Conservation (phyloP, 2,329 filamentous ascomycete genomes). For the Pezicula radicicola region DNA sequence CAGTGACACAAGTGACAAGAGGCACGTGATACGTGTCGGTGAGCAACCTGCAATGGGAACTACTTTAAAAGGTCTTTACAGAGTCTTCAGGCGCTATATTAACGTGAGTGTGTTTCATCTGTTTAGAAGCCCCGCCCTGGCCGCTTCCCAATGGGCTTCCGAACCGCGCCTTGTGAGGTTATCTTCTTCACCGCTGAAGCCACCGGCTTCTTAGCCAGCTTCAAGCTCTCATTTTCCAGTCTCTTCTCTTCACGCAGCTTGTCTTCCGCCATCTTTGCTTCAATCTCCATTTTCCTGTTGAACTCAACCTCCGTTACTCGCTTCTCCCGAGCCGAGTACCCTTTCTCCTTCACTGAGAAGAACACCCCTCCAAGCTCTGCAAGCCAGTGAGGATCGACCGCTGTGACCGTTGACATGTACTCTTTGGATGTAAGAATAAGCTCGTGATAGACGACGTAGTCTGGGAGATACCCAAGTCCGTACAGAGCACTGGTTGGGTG, state of each 20-base stretch:
- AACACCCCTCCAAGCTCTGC: conserved; percentile 96
- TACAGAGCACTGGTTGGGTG: conserved; percentile 94
- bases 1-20: too few species aligned
- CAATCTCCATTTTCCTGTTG: conserved; percentile 89
- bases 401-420: conserved; percentile 96
- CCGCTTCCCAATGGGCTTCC: conserved; percentile 56
- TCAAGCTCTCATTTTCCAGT: conserved; percentile 46
- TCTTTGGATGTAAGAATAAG: conserved; percentile 95
- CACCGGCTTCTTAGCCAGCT: conserved; percentile 39
- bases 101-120: too few species aligned
- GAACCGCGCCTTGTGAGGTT: conserved; percentile 58
- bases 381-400: conserved; percentile 95
- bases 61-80: too few species aligned
- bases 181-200: conserved; percentile 49
- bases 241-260: conserved; percentile 64
- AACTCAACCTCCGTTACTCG: conserved; percentile 88
- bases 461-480: conserved; percentile 87
- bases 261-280: conserved; percentile 87
- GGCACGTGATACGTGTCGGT: too few species aligned
- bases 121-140: conserved; percentile 44
- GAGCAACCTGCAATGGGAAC: too few species aligned
- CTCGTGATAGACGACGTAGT: conserved; percentile 98
- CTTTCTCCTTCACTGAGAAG: conserved; percentile 96
- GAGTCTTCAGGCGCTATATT: background rate
- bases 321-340: conserved; percentile 84